Percentiles rank a stretch among this genome's conserved stretches.
Evolutionary conservation across 345 rosid genomes (phyloP).

Genomic region (Eucalyptus guilfoylei): DNA sequence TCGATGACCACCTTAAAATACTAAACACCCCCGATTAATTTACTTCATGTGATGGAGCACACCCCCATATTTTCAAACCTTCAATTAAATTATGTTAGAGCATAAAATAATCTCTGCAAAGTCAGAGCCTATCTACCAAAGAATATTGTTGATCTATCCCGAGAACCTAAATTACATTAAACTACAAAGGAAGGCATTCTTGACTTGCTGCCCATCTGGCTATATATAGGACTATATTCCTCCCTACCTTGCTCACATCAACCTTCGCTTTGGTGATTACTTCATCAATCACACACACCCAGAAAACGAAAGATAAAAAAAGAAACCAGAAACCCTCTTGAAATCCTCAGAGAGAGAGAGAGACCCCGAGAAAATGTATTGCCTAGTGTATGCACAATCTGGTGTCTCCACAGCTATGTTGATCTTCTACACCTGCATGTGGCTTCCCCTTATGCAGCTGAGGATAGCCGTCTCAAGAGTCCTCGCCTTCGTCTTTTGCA

Average conservation of each 20-base stretch:
- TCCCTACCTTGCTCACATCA: background rate
- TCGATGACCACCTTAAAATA: background rate
- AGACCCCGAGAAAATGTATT: conserved; percentile 15
- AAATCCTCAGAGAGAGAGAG: background rate
- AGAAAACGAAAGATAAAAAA: background rate
- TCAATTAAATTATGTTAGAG: background rate
- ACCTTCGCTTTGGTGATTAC: background rate
- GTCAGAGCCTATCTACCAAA: background rate
- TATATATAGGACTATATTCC: background rate
- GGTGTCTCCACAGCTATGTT: conserved; percentile 31
- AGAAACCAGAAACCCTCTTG: background rate
- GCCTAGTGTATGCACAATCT: conserved; percentile 24
- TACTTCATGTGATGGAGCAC: background rate
- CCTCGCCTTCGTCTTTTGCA: background rate
- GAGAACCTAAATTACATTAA: background rate
- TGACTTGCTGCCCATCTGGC: background rate
- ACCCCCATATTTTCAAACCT: background rate
- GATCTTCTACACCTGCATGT: conserved; percentile 40
- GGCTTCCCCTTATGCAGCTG: conserved; percentile 31
- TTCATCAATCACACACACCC: background rate
- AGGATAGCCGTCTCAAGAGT: conserved; percentile 1
- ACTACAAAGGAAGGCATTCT: background rate
- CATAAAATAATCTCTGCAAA: background rate
- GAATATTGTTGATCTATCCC: background rate
- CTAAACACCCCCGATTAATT: background rate